Base-by-base conservation (phyloP, 2,329 filamentous ascomycete species). In the Knoxdaviesia proteae region DNA sequence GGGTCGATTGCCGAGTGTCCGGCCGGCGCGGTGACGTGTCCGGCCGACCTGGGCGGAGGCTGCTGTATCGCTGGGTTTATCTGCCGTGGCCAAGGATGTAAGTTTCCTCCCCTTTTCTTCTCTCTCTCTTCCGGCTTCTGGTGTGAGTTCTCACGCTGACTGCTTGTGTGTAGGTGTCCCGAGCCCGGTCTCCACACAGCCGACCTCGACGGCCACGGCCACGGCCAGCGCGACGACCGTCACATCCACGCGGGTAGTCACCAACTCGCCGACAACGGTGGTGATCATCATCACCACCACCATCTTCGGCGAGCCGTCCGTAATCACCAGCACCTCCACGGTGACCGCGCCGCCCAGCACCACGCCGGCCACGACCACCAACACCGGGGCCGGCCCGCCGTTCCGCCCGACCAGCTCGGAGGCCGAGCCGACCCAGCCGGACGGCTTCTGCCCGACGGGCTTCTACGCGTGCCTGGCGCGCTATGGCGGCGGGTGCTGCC, bases 381-480 rank as follows among this genome's bases (percentile, higher is more conserved):
- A 56, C 29, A 59, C 60, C 5, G 64, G 60, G 36, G 57, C 58
- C 40, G 60, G 57, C 7, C 54, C 64, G 2, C 66, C 69, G 1
- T 62, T 66, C 51, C 62, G 68, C 10, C 69, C 67, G 3, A 68
- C 62, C 8, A 53, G 53, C 29, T 50, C 43, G 33, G 38, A 39
- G 34, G 20, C 55, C 57, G 39, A 50, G 54, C 30, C 58, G 6
- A 54, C 58, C 38, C 47, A 51, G 39, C 44, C 52, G 37, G 47
- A 51, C 40, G 39, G 49, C 54, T 44, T 50, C 51, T 96, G 88
- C 51, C 88, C 88, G 0, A 87, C 79, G 0, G 87, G 87, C 3
- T 96, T 87, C 64, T 96, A 96, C 58, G 79, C 84, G 41, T 96
- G 88, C 58, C 73, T 78, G 3, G 88, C 88, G 2, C 76, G 77